Percentiles rank a stretch among this genome's conserved stretches.
These are phyloP conservation scores for Lagerstroemia speciosa DNA, from an alignment of 345 rosid species.

Conservation along the genomic window DNA sequence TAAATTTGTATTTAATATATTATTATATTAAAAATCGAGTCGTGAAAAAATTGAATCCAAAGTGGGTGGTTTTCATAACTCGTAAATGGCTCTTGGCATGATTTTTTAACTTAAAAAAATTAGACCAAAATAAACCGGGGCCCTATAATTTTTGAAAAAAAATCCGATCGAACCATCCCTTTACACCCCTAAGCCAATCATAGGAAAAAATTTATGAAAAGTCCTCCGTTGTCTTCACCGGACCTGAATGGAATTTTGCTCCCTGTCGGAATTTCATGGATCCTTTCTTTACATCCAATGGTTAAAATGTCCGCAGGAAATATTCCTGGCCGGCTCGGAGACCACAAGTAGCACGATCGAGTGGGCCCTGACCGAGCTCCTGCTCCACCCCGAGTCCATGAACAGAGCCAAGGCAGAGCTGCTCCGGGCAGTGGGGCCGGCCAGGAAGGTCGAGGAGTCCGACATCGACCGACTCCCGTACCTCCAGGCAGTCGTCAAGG, in stretches of 20 bases:
- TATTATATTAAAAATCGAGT: too few relatives aligned
- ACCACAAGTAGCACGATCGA: constrained; percentile 54
- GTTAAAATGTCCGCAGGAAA: constrained; percentile 30
- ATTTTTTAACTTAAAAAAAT: too few relatives aligned
- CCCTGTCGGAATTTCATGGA: background rate
- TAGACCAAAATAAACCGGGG: too few relatives aligned
- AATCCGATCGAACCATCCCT: too few relatives aligned
- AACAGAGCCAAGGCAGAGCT: constrained; percentile 43
- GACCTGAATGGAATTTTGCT: background rate
- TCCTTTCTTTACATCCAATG: background rate
- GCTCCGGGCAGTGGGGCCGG: constrained; percentile 27
- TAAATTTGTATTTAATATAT: too few relatives aligned
- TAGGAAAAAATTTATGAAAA: background rate
- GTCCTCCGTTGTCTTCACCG: background rate
- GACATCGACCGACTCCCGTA: constrained; percentile 45
- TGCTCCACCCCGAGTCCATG: constrained; percentile 34
- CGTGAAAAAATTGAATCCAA: too few relatives aligned
- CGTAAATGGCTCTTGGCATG: too few relatives aligned
- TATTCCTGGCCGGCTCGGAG: constrained; percentile 52
- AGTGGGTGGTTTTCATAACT: too few relatives aligned
- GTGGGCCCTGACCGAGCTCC: constrained; percentile 65
- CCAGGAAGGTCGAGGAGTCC: constrained; percentile 36
- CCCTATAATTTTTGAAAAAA: too few relatives aligned
- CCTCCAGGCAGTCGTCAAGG: constrained; percentile 34
- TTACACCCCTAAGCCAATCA: background rate